phyloP scores from a whole-genome alignment of 2,329 filamentous ascomycete species.

The Fusarium euwallaceae region DNA sequence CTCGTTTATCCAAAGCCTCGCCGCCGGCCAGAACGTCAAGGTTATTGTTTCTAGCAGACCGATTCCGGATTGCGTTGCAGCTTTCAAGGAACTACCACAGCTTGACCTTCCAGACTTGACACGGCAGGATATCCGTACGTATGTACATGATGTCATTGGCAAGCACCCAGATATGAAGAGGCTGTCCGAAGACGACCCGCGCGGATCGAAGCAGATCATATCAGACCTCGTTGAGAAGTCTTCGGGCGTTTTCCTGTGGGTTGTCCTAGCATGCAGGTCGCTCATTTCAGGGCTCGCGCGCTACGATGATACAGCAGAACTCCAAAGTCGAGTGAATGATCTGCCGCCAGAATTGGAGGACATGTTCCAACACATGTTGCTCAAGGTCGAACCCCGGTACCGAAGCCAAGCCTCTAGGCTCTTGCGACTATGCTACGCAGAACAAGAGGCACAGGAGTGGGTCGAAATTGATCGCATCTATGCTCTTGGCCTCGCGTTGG shows the following conservation, averaged over 20 bases:
- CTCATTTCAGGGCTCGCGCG: background rate
- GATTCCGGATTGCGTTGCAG: background rate
- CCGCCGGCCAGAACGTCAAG: background rate
- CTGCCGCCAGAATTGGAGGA: background rate
- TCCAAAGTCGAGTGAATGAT: background rate
- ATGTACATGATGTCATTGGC: background rate
- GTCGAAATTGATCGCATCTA: fast-evolving
- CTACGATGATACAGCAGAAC: background rate
- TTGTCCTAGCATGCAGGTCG: background rate
- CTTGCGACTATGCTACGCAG: background rate
- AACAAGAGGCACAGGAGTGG: background rate
- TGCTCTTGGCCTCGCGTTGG: background rate
- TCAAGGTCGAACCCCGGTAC: background rate
- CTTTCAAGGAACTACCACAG: background rate
- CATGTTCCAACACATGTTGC: background rate
- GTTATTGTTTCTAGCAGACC: background rate
- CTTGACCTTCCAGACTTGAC: background rate
- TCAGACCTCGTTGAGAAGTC: background rate
- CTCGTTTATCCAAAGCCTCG: background rate
- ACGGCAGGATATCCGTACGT: background rate
- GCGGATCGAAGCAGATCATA: background rate
- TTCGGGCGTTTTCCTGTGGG: background rate
- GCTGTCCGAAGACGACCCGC: background rate
- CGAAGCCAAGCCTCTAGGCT: background rate
- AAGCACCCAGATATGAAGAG: background rate